These are phyloP conservation scores for Leucocoprinus leucothites DNA, from an alignment of 768 basidiomycete species.

Conservation along the genomic window DNA sequence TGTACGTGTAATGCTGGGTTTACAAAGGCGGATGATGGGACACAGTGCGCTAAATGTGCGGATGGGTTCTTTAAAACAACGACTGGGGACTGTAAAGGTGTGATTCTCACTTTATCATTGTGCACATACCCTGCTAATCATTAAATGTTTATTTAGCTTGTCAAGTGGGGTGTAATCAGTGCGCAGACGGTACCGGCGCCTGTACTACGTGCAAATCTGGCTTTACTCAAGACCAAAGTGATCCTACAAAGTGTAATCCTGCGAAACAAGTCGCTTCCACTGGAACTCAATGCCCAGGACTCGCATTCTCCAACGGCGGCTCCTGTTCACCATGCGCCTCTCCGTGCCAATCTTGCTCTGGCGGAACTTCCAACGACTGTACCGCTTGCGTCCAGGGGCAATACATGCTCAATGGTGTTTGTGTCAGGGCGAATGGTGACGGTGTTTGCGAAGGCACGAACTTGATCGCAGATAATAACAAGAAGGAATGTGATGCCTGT, in stretches of 20 bases:
- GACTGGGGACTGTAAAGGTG: constrained; percentile 74
- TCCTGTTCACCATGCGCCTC: constrained; percentile 58
- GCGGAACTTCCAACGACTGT: constrained; percentile 62
- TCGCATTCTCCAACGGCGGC: constrained; percentile 53
- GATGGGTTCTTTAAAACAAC: constrained; percentile 70
- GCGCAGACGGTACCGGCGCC: constrained; percentile 58
- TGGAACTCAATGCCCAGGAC: constrained; percentile 60
- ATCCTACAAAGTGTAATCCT: constrained; percentile 63
- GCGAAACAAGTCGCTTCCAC: constrained; percentile 45
- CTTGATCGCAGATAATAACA: constrained; percentile 74
- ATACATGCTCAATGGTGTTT: constrained; percentile 61
- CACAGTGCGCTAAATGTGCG: constrained; percentile 71
- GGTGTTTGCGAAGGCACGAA: constrained; percentile 71
- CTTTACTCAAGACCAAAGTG: constrained; percentile 60
- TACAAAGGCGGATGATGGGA: constrained; percentile 64
- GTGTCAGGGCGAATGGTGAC: constrained; percentile 58
- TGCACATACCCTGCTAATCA: constrained; percentile 1
- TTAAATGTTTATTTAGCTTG: constrained; percentile 57
- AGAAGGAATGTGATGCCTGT: constrained; percentile 78
- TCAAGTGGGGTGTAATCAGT: constrained; percentile 69
- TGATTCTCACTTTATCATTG: constrained; percentile 34
- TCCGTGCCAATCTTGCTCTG: constrained; percentile 67
- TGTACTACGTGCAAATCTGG: constrained; percentile 71
- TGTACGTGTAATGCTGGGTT: constrained; percentile 80
- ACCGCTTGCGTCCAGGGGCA: constrained; percentile 59